phyloP scores from a whole-genome alignment of 441 rosid species.

The Jatropha multifida region DNA sequence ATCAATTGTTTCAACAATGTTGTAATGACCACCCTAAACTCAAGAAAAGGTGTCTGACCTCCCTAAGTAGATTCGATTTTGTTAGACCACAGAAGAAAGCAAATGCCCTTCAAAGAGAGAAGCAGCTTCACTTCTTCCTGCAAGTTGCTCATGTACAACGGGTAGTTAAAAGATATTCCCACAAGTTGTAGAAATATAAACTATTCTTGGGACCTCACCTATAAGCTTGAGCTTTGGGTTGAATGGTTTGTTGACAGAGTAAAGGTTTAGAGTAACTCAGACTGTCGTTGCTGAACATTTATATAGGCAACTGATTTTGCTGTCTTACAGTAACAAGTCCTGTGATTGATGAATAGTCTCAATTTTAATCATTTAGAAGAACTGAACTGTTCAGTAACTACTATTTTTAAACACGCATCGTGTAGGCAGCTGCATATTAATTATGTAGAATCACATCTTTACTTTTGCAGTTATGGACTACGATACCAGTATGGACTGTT shows the following conservation, averaged over 20 bases:
- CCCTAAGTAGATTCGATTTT: neutral
- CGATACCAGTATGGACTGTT: conserved; percentile 61
- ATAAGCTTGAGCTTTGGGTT: no score
- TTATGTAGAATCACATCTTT: conserved; percentile 8
- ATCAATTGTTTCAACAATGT: neutral
- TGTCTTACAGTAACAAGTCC: neutral
- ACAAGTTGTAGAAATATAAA: no score
- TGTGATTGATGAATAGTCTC: neutral
- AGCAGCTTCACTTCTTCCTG: neutral
- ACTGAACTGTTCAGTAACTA: neutral
- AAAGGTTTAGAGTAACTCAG: neutral
- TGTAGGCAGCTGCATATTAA: conserved; percentile 1
- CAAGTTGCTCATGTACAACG: neutral
- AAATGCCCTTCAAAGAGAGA: neutral
- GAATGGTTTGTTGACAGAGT: neutral
- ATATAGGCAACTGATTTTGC: neutral
- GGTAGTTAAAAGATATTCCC: neutral
- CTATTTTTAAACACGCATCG: neutral
- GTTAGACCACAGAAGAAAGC: neutral
- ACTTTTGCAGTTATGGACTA: conserved; percentile 45
- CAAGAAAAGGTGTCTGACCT: neutral
- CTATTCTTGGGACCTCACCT: no score
- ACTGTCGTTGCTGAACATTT: neutral
- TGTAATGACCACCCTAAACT: neutral
- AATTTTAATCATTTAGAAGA: neutral